Base-by-base conservation (phyloP, 495 filamentous ascomycete genomes). In the Podospora australis region DNA sequence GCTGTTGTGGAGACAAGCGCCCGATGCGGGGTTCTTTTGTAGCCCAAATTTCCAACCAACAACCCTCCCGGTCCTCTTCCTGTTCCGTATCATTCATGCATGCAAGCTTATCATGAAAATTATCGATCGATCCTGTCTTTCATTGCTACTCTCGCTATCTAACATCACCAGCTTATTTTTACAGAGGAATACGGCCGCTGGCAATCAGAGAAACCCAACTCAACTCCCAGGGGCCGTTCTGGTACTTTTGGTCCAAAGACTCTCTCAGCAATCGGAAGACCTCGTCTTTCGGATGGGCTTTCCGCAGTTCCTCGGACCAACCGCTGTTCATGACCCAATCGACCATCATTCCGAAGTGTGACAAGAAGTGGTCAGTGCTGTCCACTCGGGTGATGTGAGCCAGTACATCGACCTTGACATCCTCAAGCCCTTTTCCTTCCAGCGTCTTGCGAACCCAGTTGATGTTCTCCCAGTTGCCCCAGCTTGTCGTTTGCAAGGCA, bases 291-390 rank as follows among this genome's bases (percentile, higher is more conserved):
- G 57, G 58, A 42, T 68, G 68, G 23, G 49, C 38, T 11, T 46
- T 53, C 45, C 60, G 57, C 48, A 57, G 45, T 49, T 71, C 69
- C 49, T 69, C 70, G 19, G 53, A 63, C 70, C 70, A 71, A 26
- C 41, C 52, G 16, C 47, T 48, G 25, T 51, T 54, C 44, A 68
- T 55, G 42, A 70, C 48, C 63, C 61, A 69, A 11, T 67, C 60
- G 25, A 65, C 53, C 57, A 70, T 70, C 61, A 65, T 64, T 8
- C 23, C 44, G 24, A 58, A 65, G n/a, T 28, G 53, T 7, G 34
- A 6, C 4, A 72, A 35, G 39, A 62, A 71, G 36, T 59, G 46
- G 9, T 59, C 60, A 4, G 63, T 54, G 21, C 53, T 54, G n/a
- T 66, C 53, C 4, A 67, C 55, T 0, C 17, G 57, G 14, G 53